Conservation (phyloP, 139 green algal genomes). For the Raphidocelis subcapitata region DNA sequence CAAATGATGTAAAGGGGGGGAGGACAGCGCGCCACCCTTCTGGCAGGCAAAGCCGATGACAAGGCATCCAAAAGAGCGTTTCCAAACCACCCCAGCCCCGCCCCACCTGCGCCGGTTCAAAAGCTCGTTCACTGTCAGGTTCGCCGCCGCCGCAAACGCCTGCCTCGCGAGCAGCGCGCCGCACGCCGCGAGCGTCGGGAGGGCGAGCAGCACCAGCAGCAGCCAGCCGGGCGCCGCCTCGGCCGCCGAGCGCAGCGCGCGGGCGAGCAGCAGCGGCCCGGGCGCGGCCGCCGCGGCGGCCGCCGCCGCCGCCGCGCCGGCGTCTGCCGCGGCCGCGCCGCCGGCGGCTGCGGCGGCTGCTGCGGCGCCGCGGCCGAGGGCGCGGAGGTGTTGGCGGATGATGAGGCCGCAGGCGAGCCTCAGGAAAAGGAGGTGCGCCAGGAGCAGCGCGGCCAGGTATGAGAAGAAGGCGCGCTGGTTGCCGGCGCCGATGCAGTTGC, state of each 20-base stretch:
- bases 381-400: background rate
- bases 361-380: background rate
- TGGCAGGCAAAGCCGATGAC: too few relatives aligned
- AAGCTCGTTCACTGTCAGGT: conserved; percentile 31
- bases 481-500: conserved; percentile 63
- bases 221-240: background rate
- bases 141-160: background rate
- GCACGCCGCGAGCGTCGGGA: too few relatives aligned
- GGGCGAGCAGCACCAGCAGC: conserved; percentile 15
- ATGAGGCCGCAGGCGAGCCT: conserved; percentile 1
- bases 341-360: background rate
- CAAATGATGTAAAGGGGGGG: too few relatives aligned
- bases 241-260: background rate
- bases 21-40: too few relatives aligned
- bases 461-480: conserved; percentile 77
- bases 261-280: background rate
- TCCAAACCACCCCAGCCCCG: too few relatives aligned
- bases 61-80: too few relatives aligned
- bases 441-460: conserved; percentile 34
- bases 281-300: background rate
- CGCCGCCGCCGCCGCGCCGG: background rate
- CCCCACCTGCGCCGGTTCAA: conserved; percentile 23
- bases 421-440: conserved; percentile 12
- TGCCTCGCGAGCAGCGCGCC: too few relatives aligned
- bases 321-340: background rate